Conservation (phyloP, 2,329 filamentous ascomycete genomes). For the Talaromyces marneffei region DNA sequence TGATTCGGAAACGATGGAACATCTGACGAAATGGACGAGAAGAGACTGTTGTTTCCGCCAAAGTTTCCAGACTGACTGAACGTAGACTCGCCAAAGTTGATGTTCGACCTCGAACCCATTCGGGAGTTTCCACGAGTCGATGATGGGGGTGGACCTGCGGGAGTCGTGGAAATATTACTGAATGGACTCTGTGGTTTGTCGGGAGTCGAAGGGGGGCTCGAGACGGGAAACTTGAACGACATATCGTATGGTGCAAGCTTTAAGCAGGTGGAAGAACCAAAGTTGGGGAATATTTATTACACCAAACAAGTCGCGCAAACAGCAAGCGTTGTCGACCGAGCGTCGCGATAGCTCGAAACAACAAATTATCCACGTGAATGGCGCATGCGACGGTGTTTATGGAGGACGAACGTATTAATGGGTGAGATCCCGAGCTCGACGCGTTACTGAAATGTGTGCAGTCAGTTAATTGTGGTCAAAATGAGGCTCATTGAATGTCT, state of each 20-base stretch:
- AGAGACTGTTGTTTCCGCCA: conserved; percentile 32
- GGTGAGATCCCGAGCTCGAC: not conserved
- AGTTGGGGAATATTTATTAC: not conserved
- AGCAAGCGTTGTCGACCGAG: not conserved
- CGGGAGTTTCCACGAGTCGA: conserved; percentile 49
- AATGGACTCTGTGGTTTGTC: conserved; percentile 33
- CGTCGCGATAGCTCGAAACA: not conserved
- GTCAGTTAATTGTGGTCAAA: not conserved
- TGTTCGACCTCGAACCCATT: conserved; percentile 32
- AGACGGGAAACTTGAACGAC: not conserved
- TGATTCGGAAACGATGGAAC: conserved; percentile 26
- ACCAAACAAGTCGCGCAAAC: not conserved
- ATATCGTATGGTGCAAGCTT: not conserved
- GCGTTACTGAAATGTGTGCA: not conserved
- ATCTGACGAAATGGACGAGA: conserved; percentile 31
- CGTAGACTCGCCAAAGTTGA: conserved; percentile 33
- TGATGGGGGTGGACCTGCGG: conserved; percentile 51
- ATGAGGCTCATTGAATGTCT: not conserved
- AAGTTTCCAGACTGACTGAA: conserved; percentile 34
- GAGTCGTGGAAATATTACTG: conserved; percentile 50
- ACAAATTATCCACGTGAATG: not conserved
- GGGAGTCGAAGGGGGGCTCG: conserved; percentile 24
- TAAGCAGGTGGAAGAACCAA: not conserved
- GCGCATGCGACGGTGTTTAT: not conserved
- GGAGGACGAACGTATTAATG: not conserved